Base-by-base conservation (phyloP, 2,329 filamentous ascomycete genomes). In the Neospermospora avenae region DNA sequence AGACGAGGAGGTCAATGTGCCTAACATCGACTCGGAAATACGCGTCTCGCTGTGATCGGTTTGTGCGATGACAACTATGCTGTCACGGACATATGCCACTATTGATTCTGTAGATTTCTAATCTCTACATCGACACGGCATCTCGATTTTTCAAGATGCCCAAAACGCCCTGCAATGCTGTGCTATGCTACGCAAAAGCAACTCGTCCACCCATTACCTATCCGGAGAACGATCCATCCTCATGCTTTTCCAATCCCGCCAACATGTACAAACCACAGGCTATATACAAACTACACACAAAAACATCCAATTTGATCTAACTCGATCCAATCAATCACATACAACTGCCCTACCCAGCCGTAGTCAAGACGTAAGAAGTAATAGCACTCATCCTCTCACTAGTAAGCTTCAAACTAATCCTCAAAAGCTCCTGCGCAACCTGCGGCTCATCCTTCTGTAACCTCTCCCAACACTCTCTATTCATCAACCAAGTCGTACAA, bases 361-460 rank as follows among this genome's bases (percentile, higher is more conserved):
- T 76, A 18, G 75, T 76, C 28, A 77, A 73, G 8, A 78, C 76
- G 64, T 78, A 78, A 53, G 75, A 77, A 6, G 85, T 88, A 68
- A 88, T 86, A 5, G 84, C 81, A 63, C 85, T 83, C 91, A 98
- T 96, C 67, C 95, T 82, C 81, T 99, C 95, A 59, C 89, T 96
- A 44, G 93, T 98, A 73, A 99, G 76, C 79, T 96, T 97, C 72
- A 99, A 74, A n/a, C 89, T 90, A 54, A 98, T 86, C 69, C 86
- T 87, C 73, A 99, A 75, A 70, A 99, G 72, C 76, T 99, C 95
- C 69, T 85, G 83, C 51, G 91, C 91, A 60, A 97, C 85, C 42
- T 91, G 90, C 0, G 86, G 83, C 68, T 96, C 83, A 58, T 87
- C 80, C 61, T 79, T 79, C 73, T 96, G 90, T 63, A 98, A 73